Evolutionary conservation across 2,329 filamentous ascomycete species (phyloP), one percentile per base, ranked within the genome.

Genomic region (Dactylellina leptospora): DNA sequence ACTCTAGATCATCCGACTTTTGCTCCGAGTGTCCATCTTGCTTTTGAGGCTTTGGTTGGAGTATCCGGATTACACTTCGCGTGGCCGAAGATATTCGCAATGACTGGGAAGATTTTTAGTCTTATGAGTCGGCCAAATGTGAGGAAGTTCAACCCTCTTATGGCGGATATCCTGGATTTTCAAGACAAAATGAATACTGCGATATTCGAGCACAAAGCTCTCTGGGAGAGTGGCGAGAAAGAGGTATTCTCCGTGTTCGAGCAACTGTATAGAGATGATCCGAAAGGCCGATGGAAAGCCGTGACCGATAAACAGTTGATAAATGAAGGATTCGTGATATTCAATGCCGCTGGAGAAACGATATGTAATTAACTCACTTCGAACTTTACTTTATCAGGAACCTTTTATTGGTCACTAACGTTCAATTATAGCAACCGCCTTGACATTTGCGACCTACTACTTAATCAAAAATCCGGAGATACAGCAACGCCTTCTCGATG

Each of bases 281-380:
- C 27, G 48, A 60, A 61, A 20, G 42, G 53, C 4, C 44, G 55
- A 18, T 20, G 55, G 48, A 61, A 69, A 20, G 54, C 36, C 4
- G 42, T 42, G 22, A 60, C 62, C 3, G 62, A 68, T 50, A 48
- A 60, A 36, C 45, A 60, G 13, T 28, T 63, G 13, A 42, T 33
- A 13, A 42, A 59, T 16, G 66, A 71, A 2, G 33, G 23, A 2
- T 25, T 42, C 10, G 33, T 20, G 4, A 13, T 54, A 3, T 36
- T 28, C 10, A 38, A 54, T 38, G 50, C 50, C 18, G 18, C 25
- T 4, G 50, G 6, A 22, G 18, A 36, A 10, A 38, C 25, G 3
- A 28, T n/a, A n/a, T n/a, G n/a, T n/a, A n/a, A n/a, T n/a, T n/a
- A n/a, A n/a, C n/a, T n/a, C n/a, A n/a, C n/a, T n/a, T n/a, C n/a